These are phyloP conservation scores for Tolypocladium ophioglossoides DNA, from an alignment of 2,329 filamentous ascomycete genomes.

Conservation along the genomic window DNA sequence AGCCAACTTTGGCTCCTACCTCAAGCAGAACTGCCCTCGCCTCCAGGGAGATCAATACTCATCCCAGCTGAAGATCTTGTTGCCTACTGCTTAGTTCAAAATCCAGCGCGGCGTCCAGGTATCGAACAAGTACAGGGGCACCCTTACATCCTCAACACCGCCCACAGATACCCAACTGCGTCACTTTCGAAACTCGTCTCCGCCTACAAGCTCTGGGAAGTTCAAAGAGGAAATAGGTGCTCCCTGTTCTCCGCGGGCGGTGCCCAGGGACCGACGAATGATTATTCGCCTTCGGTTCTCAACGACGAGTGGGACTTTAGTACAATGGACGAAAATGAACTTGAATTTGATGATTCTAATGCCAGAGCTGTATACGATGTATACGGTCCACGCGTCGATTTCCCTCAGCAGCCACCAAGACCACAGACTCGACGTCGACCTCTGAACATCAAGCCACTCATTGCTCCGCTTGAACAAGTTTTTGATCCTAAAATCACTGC, in stretches of 20 bases:
- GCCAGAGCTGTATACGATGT: too few species aligned
- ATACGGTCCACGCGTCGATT: too few species aligned
- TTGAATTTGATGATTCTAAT: too few species aligned
- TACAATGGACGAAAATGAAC: slow-evolving; percentile 19
- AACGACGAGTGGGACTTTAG: slow-evolving; percentile 59
- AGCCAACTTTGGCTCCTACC: slow-evolving; percentile 41
- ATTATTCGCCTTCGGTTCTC: slow-evolving; percentile 31
- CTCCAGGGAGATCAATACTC: slow-evolving; percentile 66
- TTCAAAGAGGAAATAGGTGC: slow-evolving; percentile 58
- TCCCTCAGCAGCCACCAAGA: too few species aligned
- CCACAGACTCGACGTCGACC: too few species aligned
- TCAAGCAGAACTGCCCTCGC: slow-evolving; percentile 53
- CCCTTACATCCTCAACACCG: slow-evolving; percentile 55
- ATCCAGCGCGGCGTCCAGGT: slow-evolving; percentile 56
- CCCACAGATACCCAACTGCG: slow-evolving; percentile 52
- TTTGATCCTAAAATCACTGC: too few species aligned
- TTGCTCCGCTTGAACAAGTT: too few species aligned
- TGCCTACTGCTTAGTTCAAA: slow-evolving; percentile 60
- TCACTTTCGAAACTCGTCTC: slow-evolving; percentile 56
- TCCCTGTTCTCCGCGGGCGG: slow-evolving; percentile 52
- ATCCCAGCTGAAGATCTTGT: slow-evolving; percentile 57
- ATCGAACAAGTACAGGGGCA: slow-evolving; percentile 62
- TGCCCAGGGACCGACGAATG: slow-evolving; percentile 37
- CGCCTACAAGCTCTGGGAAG: slow-evolving; percentile 66
- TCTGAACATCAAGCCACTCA: too few species aligned